Conservation (phyloP, 108 stramenopile genomes). For the Conticribra guillardii region DNA sequence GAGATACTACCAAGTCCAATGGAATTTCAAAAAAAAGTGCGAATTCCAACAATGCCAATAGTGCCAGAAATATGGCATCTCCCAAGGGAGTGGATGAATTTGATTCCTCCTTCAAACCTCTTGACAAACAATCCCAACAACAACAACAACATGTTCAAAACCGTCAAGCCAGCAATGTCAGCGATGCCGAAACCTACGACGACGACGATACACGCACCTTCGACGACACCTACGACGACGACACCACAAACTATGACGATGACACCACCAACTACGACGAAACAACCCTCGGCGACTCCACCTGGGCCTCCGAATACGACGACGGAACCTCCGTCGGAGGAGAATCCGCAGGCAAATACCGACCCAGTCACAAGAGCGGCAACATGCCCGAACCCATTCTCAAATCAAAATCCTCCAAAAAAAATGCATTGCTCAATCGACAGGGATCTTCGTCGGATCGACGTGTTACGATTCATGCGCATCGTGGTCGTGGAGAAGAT, state of each 20-base stretch:
- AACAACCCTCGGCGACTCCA: constrained; percentile 21
- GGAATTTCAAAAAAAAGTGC: not conserved
- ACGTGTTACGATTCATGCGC: constrained; percentile 45
- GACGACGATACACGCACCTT: constrained; percentile 33
- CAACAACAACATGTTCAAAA: not conserved
- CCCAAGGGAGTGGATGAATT: constrained; percentile 35
- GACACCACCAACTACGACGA: constrained; percentile 25
- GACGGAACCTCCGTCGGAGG: constrained; percentile 20
- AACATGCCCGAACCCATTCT: constrained; percentile 42
- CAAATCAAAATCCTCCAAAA: no score
- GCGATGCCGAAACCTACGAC: constrained; percentile 6
- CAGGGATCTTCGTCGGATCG: not conserved
- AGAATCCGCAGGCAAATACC: constrained; percentile 11
- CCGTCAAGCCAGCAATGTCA: not conserved
- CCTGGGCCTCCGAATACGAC: constrained; percentile 24
- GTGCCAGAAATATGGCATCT: constrained; percentile 4
- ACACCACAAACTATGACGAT: constrained; percentile 23
- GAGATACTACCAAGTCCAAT: no score
- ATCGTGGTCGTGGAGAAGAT: constrained; percentile 36
- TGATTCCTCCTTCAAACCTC: not conserved
- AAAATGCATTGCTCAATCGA: no score
- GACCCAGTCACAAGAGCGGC: constrained; percentile 35
- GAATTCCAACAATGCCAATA: not conserved
- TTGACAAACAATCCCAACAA: constrained; percentile 9
- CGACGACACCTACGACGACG: constrained; percentile 19